Conservation (phyloP, 2,329 filamentous ascomycete genomes). For the Macrophomina pseudophaseolina region DNA sequence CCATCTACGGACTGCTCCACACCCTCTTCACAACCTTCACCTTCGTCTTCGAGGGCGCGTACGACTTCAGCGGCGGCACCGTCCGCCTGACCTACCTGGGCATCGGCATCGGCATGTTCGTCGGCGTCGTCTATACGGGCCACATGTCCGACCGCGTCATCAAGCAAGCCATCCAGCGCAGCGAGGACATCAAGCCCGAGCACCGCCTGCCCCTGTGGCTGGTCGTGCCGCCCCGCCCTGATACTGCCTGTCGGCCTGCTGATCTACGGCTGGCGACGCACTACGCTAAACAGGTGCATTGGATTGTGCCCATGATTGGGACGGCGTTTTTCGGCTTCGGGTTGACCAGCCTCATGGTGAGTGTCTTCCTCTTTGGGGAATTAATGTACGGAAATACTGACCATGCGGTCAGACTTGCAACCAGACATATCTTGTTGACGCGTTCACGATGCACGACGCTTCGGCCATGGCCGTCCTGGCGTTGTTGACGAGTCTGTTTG, state of each 20-base stretch:
- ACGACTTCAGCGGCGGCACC: conserved; percentile 39
- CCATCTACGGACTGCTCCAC: conserved; percentile 53
- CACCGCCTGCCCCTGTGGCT: conserved; percentile 48
- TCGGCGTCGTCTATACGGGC: conserved; percentile 45
- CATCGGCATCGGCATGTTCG: conserved; percentile 45
- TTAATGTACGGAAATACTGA: neutral
- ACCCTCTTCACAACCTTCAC: conserved; percentile 47
- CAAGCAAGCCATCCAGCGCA: conserved; percentile 38
- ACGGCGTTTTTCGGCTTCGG: conserved; percentile 56
- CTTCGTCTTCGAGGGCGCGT: conserved; percentile 43
- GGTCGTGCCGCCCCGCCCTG: conserved; percentile 45
- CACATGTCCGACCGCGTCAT: conserved; percentile 43
- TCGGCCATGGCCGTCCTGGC: conserved; percentile 67
- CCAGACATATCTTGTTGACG: conserved; percentile 69
- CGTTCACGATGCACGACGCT: conserved; percentile 61
- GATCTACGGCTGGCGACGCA: conserved; percentile 64
- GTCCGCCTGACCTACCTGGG: conserved; percentile 44
- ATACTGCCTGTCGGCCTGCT: conserved; percentile 50
- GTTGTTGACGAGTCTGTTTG: conserved; percentile 61
- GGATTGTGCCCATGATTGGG: conserved; percentile 63
- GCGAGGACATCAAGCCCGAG: conserved; percentile 44
- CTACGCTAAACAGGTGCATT: conserved; percentile 55
- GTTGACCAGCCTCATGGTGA: conserved; percentile 40
- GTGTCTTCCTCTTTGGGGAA: neutral
- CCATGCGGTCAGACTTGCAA: conserved; percentile 33